phyloP scores from a whole-genome alignment of 345 rosid species.

The Aquilaria yunnanensis region DNA sequence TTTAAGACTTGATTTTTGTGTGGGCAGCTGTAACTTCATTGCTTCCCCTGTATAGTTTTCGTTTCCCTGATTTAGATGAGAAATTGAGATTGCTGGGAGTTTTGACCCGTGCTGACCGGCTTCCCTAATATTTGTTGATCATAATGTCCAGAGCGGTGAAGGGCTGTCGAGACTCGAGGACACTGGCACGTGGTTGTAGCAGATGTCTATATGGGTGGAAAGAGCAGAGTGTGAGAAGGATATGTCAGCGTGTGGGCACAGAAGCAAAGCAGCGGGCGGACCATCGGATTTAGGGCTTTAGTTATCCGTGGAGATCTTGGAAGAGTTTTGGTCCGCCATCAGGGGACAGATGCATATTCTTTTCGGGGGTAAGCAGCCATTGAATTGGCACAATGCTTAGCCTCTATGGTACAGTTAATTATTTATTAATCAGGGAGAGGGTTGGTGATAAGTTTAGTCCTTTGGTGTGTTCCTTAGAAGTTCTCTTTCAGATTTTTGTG shows the following conservation, averaged over 20 bases:
- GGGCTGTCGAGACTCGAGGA: constrained; percentile 15
- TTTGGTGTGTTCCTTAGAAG: constrained; percentile 19
- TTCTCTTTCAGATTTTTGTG: constrained; percentile 5
- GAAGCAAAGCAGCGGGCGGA: background rate
- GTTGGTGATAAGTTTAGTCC: constrained; percentile 16
- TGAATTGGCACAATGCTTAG: constrained; percentile 23
- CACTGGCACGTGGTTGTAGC: constrained; percentile 3
- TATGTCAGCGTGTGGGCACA: constrained; percentile 1
- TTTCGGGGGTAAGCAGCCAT: constrained; percentile 46
- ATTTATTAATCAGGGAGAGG: constrained; percentile 29
- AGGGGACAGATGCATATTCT: constrained; percentile 52
- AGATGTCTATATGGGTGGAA: background rate
- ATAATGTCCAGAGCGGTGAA: constrained; percentile 8
- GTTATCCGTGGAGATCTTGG: constrained; percentile 23
- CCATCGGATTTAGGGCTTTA: background rate
- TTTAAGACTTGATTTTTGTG: constrained; percentile 31
- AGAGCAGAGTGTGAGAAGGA: background rate
- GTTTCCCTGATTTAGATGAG: constrained; percentile 7
- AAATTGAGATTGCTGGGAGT: constrained; percentile 10
- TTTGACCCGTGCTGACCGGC: background rate
- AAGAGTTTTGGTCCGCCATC: constrained; percentile 23
- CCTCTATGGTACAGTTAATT: constrained; percentile 46
- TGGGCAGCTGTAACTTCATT: constrained; percentile 14
- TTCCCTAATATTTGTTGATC: constrained; percentile 1
- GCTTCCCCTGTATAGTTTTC: constrained; percentile 24